Conservation (phyloP, 1,284 basidiomycete species). For the Papiliotrema flavescens region DNA sequence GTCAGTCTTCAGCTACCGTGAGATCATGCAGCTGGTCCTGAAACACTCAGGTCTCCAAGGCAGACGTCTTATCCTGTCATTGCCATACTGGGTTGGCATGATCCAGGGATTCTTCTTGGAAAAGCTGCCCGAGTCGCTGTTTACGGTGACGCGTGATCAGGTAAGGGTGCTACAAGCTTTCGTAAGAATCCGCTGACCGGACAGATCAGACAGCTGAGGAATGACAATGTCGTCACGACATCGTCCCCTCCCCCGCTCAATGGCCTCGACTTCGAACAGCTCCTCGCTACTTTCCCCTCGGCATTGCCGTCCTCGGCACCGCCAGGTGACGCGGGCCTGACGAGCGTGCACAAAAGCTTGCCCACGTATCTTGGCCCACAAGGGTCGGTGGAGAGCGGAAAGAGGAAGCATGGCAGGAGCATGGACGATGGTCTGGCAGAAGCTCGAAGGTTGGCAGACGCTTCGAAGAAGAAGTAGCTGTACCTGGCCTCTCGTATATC, state of each 20-base stretch:
- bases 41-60: conserved; percentile 53
- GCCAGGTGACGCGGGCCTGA: conserved; percentile 45
- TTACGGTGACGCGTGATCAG: conserved; percentile 65
- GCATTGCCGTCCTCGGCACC: conserved; percentile 34
- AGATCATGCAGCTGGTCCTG: conserved; percentile 63
- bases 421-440: conserved; percentile 12
- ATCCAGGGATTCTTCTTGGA: conserved; percentile 63
- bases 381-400: conserved; percentile 24
- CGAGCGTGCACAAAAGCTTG: conserved; percentile 56
- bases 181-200: background rate
- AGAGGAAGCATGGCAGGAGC: conserved; percentile 38
- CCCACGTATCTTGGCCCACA: conserved; percentile 56
- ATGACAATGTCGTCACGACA: conserved; percentile 56
- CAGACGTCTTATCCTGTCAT: conserved; percentile 57
- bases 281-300: conserved; percentile 49
- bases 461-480: background rate
- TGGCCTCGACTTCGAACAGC: conserved; percentile 50
- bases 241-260: conserved; percentile 44
- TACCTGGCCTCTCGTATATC: background rate
- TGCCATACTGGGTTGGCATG: conserved; percentile 61
- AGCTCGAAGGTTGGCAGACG: conserved; percentile 12
- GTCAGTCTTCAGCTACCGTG: conserved; percentile 61
- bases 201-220: conserved; percentile 60
- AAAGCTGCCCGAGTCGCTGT: conserved; percentile 59
- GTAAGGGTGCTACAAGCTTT: conserved; percentile 43